Evolutionary conservation across 768 basidiomycete species (phyloP).

Genomic region (Guyanaporus albipodus): DNA sequence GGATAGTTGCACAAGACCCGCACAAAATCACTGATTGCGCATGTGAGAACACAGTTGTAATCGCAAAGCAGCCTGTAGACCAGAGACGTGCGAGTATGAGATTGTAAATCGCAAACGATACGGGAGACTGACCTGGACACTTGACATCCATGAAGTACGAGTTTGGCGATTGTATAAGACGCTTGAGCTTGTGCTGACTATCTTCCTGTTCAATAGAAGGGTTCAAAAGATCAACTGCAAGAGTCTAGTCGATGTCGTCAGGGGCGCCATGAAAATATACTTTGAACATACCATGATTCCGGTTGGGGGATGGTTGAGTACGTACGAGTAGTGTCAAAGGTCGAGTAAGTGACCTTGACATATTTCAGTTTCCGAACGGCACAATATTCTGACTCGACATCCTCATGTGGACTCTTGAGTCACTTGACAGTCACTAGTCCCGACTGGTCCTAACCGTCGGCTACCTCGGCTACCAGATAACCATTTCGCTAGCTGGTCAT

Average conservation of each 20-base stretch:
- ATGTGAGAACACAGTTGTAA: constrained; percentile 98
- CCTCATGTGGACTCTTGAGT: too few species aligned
- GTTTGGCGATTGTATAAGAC: constrained; percentile 96
- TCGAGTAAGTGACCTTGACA: constrained; percentile 22
- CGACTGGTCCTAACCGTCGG: too few species aligned
- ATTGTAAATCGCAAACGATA: neutral
- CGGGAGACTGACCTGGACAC: constrained; percentile 72
- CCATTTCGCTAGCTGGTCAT: too few species aligned
- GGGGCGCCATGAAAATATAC: neutral
- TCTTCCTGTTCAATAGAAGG: constrained; percentile 83
- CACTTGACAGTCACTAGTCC: constrained; percentile 76
- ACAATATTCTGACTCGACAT: constrained; percentile 14
- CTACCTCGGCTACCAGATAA: too few species aligned
- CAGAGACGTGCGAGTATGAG: neutral
- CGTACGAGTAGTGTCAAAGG: constrained; percentile 19
- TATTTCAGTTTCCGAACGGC: constrained; percentile 20
- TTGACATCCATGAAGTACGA: constrained; percentile 99
- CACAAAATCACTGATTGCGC: constrained; percentile 97
- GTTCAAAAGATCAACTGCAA: constrained; percentile 97
- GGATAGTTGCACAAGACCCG: constrained; percentile 84
- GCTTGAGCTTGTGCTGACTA: constrained; percentile 97
- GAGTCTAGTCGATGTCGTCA: constrained; percentile 55
- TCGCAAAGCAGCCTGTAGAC: constrained; percentile 94
- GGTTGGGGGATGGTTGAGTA: constrained; percentile 23
- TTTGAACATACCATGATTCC: constrained; percentile 18